These are phyloP conservation scores for Cyclotella atomus DNA, from an alignment of 108 stramenopile species.

Conservation along the genomic window DNA sequence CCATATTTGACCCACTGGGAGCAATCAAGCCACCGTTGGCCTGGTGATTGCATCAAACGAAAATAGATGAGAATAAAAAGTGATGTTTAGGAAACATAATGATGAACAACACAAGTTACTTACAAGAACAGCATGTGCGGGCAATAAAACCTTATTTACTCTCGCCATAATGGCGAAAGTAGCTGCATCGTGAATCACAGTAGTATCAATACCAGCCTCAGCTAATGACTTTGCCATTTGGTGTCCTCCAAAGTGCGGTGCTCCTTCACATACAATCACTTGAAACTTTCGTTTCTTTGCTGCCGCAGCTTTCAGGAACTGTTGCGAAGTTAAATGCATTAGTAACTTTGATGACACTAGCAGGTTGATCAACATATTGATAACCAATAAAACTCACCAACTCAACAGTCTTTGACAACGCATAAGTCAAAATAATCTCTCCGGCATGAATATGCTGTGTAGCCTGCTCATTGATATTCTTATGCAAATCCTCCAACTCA, in stretches of 20 bases:
- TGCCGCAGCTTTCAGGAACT: constrained; percentile 85
- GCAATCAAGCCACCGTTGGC: constrained; percentile 97
- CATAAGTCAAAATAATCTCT: constrained; percentile 93
- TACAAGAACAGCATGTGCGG: constrained; percentile 92
- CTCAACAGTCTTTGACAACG: constrained; percentile 84
- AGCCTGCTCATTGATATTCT: constrained; percentile 89
- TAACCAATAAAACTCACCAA: constrained; percentile 34
- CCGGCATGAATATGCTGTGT: constrained; percentile 94
- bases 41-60: no score
- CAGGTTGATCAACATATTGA: not conserved
- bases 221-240: constrained; percentile 86
- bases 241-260: constrained; percentile 86
- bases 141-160: constrained; percentile 94
- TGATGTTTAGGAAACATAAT: no score
- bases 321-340: no score
- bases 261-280: constrained; percentile 94
- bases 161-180: constrained; percentile 90
- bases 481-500: constrained; percentile 88
- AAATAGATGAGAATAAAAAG: no score
- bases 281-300: constrained; percentile 91
- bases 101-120: constrained; percentile 11
- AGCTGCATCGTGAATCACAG: constrained; percentile 77
- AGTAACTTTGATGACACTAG: no score
- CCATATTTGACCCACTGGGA: constrained; percentile 87
- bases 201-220: constrained; percentile 82